Base-by-base conservation (phyloP, 2,329 filamentous ascomycete genomes). In the Fusarium avenaceum region DNA sequence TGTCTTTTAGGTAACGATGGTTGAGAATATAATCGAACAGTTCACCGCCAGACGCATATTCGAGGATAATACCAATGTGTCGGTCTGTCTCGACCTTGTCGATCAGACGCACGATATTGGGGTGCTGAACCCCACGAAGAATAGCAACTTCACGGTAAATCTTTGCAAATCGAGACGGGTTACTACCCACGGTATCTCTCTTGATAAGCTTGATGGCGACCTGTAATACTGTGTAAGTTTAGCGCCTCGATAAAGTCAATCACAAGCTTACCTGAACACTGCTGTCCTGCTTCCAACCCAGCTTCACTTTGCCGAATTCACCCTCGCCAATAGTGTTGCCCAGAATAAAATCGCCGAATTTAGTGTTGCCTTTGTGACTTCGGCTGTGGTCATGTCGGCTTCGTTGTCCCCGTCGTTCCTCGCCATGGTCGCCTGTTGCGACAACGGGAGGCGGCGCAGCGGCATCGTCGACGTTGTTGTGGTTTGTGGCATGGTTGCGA, bases 71-170 rank as follows among this genome's bases (percentile, higher is more conserved):
- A 70, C 96, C 96, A 79, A 98, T 99, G 74, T 98, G 94, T 69
- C 93, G 89, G 76, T 98, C 94, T 0, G 96, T 98, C 80, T 98
- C 95, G 30, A 97, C 94, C 92, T 99, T 98, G 81, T 99, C 96
- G 80, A 98, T 95, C 51, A 99, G 84, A 64, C 92, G 90, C 53
- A 99, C 96, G 77, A 99, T 99, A 78, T 99, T 99, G 20, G 95
- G 94, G 79, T 99, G 96, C 40, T 94, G 92, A 44, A 96, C 89
- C 72, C 90, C 93, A 63, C 89, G 88, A 49, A 99, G 84, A 74
- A 99, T 99, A 43, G 92, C 88, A 65, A 99, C 97, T 80, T 99
- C 96, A 66, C 96, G 93, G 81, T 97, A 94, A 74, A 99, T 99
- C 82, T 99, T 99, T 76, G 94, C 92, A 65, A 99, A 85, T 50